Base-by-base conservation (phyloP, 805 yeast genomes). In the Hanseniaspora thailandica region DNA sequence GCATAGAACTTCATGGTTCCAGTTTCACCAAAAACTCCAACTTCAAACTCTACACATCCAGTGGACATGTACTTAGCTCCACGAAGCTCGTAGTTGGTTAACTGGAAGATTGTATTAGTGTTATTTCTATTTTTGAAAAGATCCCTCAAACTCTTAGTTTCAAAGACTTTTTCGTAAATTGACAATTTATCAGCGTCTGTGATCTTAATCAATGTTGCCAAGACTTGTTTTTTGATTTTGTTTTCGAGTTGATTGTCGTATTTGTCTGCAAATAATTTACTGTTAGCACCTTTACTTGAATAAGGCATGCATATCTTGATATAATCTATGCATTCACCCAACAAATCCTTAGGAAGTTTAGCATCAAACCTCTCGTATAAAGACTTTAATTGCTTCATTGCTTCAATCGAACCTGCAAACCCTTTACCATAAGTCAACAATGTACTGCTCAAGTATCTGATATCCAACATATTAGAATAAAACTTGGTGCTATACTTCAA, bases 291-390 rank as follows among this genome's bases (percentile, higher is more conserved):
- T 15, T 30, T 22, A 9, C 23, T 40, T 6, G 10, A 15, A 13
- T 48, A 48, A n/a, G 52, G 52, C 25, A 48, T 30, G 31, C 38
- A 49, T 41, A 33, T 34, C 10, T 25, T n/a, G 7, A 49, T n/a
- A 23, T 25, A 10, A 1, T 23, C 33, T 13, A 20, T 33, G 22
- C 20, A 15, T 9, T 19, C 12, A 5, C 41, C n/a, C 36, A 39
- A 39, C 17, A 49, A 19, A 15, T 33, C 25, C 9, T 19, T 22
- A 22, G 26, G 10, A 2, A 30, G 25, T 6, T 15, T 17, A 12
- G 6, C 19, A 20, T 49, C 25, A 34, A 17, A 49, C 8, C 30
- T 34, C 12, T 34, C 26, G 41, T 49, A 49, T 23, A 49, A 26
- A 7, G 9, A 2, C 9, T 25, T 9, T 19, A 49, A 17, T 19